Evolutionary conservation across 148 eudicot genomes (phyloP).

Genomic region (Hydrangea macrophylla): DNA sequence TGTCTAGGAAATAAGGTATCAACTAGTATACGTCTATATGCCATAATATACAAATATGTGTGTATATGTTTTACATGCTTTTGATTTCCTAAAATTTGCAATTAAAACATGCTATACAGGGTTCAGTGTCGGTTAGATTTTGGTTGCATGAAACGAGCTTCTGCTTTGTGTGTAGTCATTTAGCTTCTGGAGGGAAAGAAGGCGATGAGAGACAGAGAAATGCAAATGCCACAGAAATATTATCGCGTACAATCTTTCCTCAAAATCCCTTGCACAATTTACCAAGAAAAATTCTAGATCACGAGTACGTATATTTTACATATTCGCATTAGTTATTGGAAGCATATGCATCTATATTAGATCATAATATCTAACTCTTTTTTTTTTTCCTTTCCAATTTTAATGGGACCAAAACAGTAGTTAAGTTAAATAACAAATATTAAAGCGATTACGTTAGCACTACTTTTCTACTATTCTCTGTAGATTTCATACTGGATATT

Average conservation of each 20-base stretch:
- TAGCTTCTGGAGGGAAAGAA: slow-evolving; percentile 60
- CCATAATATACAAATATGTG: too few species aligned
- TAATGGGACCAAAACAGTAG: background rate
- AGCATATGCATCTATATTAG: too few species aligned
- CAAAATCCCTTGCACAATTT: slow-evolving; percentile 22
- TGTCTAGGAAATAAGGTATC: slow-evolving; percentile 51
- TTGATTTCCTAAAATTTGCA: too few species aligned
- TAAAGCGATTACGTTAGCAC: too few species aligned
- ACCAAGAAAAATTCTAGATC: slow-evolving; percentile 44
- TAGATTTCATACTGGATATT: too few species aligned
- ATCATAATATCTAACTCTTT: too few species aligned
- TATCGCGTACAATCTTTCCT: slow-evolving; percentile 41
- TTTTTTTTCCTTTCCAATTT: too few species aligned
- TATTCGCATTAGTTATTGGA: too few species aligned
- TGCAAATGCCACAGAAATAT: slow-evolving; percentile 37
- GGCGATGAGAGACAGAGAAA: slow-evolving; percentile 53
- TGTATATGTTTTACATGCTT: too few species aligned
- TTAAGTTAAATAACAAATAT: background rate
- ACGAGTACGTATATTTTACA: slow-evolving; percentile 37
- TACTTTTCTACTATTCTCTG: too few species aligned
- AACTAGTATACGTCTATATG: too few species aligned
- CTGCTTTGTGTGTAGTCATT: slow-evolving; percentile 58
- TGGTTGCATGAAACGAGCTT: slow-evolving; percentile 48
- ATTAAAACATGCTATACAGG: slow-evolving; percentile 19
- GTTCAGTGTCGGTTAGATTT: slow-evolving; percentile 53